Conservation (phyloP, 345 rosid species). For the Balakata baccata region DNA sequence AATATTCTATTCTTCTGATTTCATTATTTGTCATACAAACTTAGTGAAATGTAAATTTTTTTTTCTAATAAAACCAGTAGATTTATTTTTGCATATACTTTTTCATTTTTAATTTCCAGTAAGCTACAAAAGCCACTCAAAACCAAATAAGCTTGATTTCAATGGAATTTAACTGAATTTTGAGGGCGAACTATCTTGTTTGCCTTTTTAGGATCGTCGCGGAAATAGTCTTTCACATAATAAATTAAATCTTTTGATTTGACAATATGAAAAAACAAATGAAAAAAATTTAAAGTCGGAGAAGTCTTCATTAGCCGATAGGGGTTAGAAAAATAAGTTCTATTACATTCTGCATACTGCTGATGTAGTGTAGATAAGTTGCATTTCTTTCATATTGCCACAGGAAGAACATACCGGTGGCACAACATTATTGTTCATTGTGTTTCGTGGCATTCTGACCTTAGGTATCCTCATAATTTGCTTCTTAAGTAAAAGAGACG, state of each 20-base stretch:
- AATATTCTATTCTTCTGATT: neutral
- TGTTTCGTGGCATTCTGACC: conserved; percentile 72
- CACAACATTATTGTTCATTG: conserved; percentile 64
- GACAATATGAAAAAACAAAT: neutral
- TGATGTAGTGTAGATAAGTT: neutral
- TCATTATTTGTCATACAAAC: neutral
- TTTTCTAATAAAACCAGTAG: neutral
- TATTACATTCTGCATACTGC: neutral
- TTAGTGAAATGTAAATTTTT: neutral
- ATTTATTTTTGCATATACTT: neutral
- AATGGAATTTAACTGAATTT: neutral
- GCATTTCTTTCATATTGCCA: conserved; percentile 20
- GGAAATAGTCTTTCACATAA: neutral
- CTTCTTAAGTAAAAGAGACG: conserved; percentile 63
- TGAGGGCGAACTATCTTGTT: neutral
- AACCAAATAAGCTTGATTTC: neutral
- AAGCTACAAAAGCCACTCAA: neutral
- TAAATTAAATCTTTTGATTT: neutral
- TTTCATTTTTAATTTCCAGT: neutral
- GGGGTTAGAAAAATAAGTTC: neutral
- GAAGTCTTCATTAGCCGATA: neutral
- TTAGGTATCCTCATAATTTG: conserved; percentile 71
- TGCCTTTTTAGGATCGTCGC: neutral
- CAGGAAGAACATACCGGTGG: conserved; percentile 73
- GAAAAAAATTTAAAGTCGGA: neutral